A percentile compares a stretch with the other conserved stretches of the same genome.
phyloP scores from a whole-genome alignment of 257 asterid species.

The Knoxia roxburghii region DNA sequence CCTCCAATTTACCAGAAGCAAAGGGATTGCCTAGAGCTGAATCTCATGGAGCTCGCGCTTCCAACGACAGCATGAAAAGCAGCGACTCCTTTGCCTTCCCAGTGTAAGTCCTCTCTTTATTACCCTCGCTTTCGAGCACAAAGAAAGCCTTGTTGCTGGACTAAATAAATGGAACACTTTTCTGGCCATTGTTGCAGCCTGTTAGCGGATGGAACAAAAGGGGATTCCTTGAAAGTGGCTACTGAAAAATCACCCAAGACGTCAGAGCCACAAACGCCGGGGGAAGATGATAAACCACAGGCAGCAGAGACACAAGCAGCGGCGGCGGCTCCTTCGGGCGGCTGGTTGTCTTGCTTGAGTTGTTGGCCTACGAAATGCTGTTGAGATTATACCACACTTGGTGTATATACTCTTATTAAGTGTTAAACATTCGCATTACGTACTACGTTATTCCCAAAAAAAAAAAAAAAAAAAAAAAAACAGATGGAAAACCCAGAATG shows the following conservation, averaged over 20 bases:
- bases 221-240: slow-evolving; percentile 7
- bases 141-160: too few relatives aligned
- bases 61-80: slow-evolving; percentile 38
- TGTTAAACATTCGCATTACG: background rate
- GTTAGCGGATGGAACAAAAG: slow-evolving; percentile 8
- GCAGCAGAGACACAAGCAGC: background rate
- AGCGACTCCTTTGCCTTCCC: slow-evolving; percentile 45
- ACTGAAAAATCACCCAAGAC: slow-evolving; percentile 14
- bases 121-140: too few relatives aligned
- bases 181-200: too few relatives aligned
- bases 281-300: background rate
- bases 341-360: slow-evolving; percentile 22
- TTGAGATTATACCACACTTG: slow-evolving; percentile 1
- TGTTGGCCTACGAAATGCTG: slow-evolving; percentile 28
- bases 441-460: too few relatives aligned
- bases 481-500: slow-evolving; percentile 2
- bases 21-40: too few relatives aligned
- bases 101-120: slow-evolving; percentile 26
- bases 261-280: background rate
- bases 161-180: too few relatives aligned
- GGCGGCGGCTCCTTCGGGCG: background rate
- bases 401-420: background rate
- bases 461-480: too few relatives aligned
- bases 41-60: slow-evolving; percentile 49
- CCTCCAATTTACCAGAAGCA: slow-evolving; percentile 22